phyloP scores from a whole-genome alignment of 139 green algal species.

The Deuterostichococcus epilithicus region DNA sequence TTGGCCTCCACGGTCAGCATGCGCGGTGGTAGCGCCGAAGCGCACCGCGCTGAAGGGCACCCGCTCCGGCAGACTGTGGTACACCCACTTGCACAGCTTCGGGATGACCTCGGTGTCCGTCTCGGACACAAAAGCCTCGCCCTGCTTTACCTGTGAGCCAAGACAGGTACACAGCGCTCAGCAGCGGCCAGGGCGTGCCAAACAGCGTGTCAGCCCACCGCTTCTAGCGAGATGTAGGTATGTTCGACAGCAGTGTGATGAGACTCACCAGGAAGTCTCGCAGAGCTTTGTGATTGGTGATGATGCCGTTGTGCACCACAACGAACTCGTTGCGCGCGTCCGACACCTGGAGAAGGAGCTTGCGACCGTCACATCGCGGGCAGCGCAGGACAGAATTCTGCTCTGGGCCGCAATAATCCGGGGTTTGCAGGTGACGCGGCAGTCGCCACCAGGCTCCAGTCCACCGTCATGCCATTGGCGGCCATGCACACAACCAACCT shows the following conservation, averaged over 20 bases:
- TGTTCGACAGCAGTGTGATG: not conserved
- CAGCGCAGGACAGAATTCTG: no score
- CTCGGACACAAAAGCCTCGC: slow-evolving; percentile 88
- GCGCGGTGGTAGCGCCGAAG: no score
- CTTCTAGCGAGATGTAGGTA: no score
- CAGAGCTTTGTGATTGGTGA: slow-evolving; percentile 95
- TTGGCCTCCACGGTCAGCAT: no score
- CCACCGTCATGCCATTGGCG: no score
- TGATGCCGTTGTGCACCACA: slow-evolving; percentile 99
- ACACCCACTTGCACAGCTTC: slow-evolving; percentile 96
- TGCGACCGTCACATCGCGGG: no score
- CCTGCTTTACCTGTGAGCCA: slow-evolving; percentile 71
- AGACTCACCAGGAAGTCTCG: slow-evolving; percentile 77
- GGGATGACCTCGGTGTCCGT: slow-evolving; percentile 99
- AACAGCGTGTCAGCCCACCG: not conserved
- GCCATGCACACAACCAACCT: no score
- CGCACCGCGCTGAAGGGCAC: slow-evolving; percentile 71
- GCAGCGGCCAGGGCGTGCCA: not conserved
- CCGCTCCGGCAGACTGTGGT: slow-evolving; percentile 49
- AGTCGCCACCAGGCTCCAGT: no score
- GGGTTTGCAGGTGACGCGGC: no score
- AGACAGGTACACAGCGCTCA: not conserved
- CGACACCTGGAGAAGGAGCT: slow-evolving; percentile 35
- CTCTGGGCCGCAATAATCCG: no score
- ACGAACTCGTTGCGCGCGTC: slow-evolving; percentile 81